Percentiles rank a stretch among this genome's conserved stretches.
Conservation (phyloP, 371 early-diverging fungal species). For the Dinochytrium kinnereticum region DNA sequence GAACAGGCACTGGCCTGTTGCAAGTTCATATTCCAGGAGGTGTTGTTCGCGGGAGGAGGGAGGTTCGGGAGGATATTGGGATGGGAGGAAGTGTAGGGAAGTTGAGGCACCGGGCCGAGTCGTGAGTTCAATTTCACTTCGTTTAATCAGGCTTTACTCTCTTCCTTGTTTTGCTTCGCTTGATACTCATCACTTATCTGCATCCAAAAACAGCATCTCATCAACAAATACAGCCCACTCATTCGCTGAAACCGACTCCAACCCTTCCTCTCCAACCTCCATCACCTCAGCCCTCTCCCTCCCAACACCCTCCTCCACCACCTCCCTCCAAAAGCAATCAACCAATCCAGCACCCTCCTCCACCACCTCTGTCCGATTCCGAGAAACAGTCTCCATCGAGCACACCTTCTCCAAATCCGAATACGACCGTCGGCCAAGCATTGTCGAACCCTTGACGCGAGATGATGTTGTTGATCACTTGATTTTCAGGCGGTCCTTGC, state of each 20-base stretch:
- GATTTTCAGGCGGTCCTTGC: not conserved
- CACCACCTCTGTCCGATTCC: conserved; percentile 9
- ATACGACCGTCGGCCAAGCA: conserved; percentile 3
- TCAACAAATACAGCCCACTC: conserved; percentile 7
- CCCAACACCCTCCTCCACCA: not conserved
- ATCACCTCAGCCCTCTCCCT: not conserved
- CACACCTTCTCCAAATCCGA: conserved; percentile 1
- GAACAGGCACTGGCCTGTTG: not conserved
- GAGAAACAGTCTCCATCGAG: not conserved
- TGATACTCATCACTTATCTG: not conserved
- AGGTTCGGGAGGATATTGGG: not conserved
- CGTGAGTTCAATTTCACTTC: not conserved
- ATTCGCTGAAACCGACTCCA: conserved; percentile 9
- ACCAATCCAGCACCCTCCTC: not conserved
- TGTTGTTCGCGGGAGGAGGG: not conserved
- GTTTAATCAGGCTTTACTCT: not conserved
- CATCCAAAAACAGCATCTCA: conserved; percentile 2
- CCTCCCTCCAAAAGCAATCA: not conserved
- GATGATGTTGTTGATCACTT: not conserved
- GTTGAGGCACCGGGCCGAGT: not conserved
- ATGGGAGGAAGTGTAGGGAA: not conserved
- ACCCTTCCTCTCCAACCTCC: not conserved
- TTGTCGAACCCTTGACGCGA: not conserved
- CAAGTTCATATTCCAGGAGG: not conserved
- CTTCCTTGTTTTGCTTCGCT: not conserved